Conservation (phyloP, 176 grass and related monocot species). For the Bolboschoenus planiculmis region DNA sequence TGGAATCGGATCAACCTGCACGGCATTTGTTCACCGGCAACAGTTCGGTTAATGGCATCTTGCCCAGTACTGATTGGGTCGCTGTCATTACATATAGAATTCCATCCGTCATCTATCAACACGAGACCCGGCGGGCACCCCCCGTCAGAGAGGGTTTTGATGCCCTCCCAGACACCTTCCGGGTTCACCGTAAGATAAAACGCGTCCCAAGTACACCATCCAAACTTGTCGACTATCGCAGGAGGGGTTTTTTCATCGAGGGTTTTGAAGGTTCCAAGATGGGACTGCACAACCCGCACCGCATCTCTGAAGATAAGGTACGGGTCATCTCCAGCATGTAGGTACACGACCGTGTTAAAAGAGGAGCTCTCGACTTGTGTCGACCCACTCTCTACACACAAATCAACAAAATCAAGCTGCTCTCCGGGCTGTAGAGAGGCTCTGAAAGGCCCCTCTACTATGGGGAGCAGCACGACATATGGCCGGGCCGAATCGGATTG, state of each 20-base stretch:
- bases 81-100: slow-evolving; percentile 84
- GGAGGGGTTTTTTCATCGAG: slow-evolving; percentile 82
- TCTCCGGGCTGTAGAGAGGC: slow-evolving; percentile 51
- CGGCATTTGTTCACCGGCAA: slow-evolving; percentile 93
- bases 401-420: slow-evolving; percentile 41
- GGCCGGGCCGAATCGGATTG: slow-evolving; percentile 29
- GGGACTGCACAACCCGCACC: slow-evolving; percentile 31
- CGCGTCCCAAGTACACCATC: slow-evolving; percentile 97
- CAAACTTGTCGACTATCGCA: slow-evolving; percentile 81
- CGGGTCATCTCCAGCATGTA: slow-evolving; percentile 76
- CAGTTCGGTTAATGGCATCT: slow-evolving; percentile 68
- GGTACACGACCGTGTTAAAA: slow-evolving; percentile 53
- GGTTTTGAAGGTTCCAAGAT: slow-evolving; percentile 69
- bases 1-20: slow-evolving; percentile 81
- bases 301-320: slow-evolving; percentile 46
- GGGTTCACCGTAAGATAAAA: slow-evolving; percentile 91
- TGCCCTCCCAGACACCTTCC: slow-evolving; percentile 66
- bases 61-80: slow-evolving; percentile 39
- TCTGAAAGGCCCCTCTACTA: slow-evolving; percentile 82
- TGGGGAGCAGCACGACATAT: slow-evolving; percentile 79
- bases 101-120: slow-evolving; percentile 94
- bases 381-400: slow-evolving; percentile 79
- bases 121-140: slow-evolving; percentile 84
- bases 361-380: slow-evolving; percentile 19
- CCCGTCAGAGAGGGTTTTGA: slow-evolving; percentile 59